These are phyloP conservation scores for Moricandia arvensis DNA, from an alignment of 345 rosid species.

Conservation along the genomic window DNA sequence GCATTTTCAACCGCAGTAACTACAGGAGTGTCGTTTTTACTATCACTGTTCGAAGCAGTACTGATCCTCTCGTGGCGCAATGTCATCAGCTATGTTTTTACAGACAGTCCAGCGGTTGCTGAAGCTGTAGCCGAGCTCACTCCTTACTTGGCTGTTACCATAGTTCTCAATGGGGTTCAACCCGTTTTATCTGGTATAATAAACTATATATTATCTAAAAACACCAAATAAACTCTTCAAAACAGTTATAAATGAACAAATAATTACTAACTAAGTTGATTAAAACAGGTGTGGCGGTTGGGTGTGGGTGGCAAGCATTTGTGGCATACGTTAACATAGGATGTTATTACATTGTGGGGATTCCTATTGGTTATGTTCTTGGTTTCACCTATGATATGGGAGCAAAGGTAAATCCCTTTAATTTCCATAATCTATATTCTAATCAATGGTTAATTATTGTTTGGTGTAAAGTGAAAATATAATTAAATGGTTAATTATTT, in stretches of 20 bases:
- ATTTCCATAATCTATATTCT: background rate
- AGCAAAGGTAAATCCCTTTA: constrained; percentile 43
- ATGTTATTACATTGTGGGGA: constrained; percentile 65
- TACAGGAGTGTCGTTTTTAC: constrained; percentile 43
- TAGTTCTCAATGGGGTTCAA: constrained; percentile 64
- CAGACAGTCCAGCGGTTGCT: constrained; percentile 49
- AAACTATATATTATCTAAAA: background rate
- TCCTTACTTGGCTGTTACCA: constrained; percentile 51
- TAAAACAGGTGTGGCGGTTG: constrained; percentile 67
- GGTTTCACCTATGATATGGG: constrained; percentile 60
- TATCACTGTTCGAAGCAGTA: constrained; percentile 41
- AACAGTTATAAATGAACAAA: background rate
- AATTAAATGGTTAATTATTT: background rate
- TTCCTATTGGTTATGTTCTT: constrained; percentile 63
- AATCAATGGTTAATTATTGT: background rate
- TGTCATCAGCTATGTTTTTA: constrained; percentile 52
- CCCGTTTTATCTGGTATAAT: constrained; percentile 58
- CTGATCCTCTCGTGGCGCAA: constrained; percentile 44
- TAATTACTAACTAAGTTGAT: background rate
- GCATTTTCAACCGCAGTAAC: constrained; percentile 49
- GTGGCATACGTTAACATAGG: constrained; percentile 81
- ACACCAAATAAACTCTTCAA: background rate
- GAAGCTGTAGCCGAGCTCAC: constrained; percentile 57
- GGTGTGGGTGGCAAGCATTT: constrained; percentile 86
- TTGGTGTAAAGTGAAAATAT: background rate